Evolutionary conservation across 768 basidiomycete genomes (phyloP), one percentile per base, ranked within the genome.

Genomic region (Kwoniella bestiolae): DNA sequence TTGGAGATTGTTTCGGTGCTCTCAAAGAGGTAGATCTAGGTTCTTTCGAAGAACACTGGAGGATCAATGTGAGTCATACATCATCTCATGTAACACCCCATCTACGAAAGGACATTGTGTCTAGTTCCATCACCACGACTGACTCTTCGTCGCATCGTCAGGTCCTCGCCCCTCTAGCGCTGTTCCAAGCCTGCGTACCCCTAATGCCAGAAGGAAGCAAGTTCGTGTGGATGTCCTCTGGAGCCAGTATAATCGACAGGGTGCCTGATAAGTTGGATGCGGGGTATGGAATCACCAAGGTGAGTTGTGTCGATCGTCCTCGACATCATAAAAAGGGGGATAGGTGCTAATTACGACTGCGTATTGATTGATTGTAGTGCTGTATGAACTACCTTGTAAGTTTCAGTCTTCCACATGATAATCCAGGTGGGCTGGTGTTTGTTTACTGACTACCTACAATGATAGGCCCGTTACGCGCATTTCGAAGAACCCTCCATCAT

Each of bases 221-320:
- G 35, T 76, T 74, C 71, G 59, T 76, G 49, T 72, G 71, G 68
- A 74, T 76, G 68, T 76, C 75, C 3, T 74, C 72, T 0, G 75
- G 75, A 4, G 68, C 75, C 3, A 67, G 67, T 52, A 67, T 67
- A 25, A 72, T 74, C 28, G 75, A 76, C 49, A 63, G 71, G 18
- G 59, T 72, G 0, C 70, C 73, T 34, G 70, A 72, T 52, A 72
- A 72, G 56, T 26, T 56, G 5, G 73, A 76, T 46, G 75, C 67
- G 4, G 60, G 56, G 8, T 76, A 76, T 57, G 75, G 67, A 23
- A 66, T 72, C 11, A 68, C 67, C 41, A 68, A 68, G 52, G 67
- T 68, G 44, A 44, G 67, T 60, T 1, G 12, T 14, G 4, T 18
- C 44, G 1, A 23, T 16, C 26, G 18, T 59, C 16, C 45, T 14